A percentile compares a stretch with the other conserved stretches of the same genome.
phyloP scores from a whole-genome alignment of 1,284 basidiomycete genomes.

The Sphaerobolus stellatus region DNA sequence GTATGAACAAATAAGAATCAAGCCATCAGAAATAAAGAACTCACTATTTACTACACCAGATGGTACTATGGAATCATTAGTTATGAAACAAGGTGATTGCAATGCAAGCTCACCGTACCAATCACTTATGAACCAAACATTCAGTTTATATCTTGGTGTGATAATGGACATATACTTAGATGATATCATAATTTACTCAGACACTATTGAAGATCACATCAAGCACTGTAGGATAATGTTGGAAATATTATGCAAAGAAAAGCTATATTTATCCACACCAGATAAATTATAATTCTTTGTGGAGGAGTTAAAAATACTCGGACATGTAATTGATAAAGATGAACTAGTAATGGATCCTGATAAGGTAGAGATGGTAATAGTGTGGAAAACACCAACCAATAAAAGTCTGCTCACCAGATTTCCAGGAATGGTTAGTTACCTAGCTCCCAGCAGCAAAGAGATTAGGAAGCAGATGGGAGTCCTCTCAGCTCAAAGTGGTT shows the following conservation, averaged over 20 bases:
- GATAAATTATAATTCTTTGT: constrained; percentile 32
- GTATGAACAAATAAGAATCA: constrained; percentile 36
- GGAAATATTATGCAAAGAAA: constrained; percentile 20
- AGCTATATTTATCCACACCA: constrained; percentile 24
- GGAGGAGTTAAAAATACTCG: constrained; percentile 26
- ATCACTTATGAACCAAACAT: constrained; percentile 31
- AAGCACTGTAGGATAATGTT: constrained; percentile 25
- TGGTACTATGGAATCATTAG: constrained; percentile 35
- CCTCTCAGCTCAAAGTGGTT: constrained; percentile 17
- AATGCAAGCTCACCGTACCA: constrained; percentile 29
- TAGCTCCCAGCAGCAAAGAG: constrained; percentile 19
- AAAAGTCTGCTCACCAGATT: constrained; percentile 22
- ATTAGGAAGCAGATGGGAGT: constrained; percentile 23
- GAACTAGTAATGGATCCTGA: constrained; percentile 35
- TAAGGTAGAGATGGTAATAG: constrained; percentile 32
- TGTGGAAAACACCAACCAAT: constrained; percentile 17
- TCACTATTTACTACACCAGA: constrained; percentile 29
- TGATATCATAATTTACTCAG: too few species aligned
- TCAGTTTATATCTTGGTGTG: constrained; percentile 25
- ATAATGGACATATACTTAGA: too few species aligned
- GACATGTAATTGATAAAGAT: constrained; percentile 27
- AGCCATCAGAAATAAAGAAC: constrained; percentile 29
- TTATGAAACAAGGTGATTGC: constrained; percentile 34
- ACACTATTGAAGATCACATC: constrained; percentile 27
- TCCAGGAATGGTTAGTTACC: constrained; percentile 26